Percentiles rank a stretch among this genome's conserved stretches.
These are phyloP conservation scores for Trichoderma sp. DNA, from an alignment of 2,329 filamentous ascomycete species.

Conservation along the genomic window DNA sequence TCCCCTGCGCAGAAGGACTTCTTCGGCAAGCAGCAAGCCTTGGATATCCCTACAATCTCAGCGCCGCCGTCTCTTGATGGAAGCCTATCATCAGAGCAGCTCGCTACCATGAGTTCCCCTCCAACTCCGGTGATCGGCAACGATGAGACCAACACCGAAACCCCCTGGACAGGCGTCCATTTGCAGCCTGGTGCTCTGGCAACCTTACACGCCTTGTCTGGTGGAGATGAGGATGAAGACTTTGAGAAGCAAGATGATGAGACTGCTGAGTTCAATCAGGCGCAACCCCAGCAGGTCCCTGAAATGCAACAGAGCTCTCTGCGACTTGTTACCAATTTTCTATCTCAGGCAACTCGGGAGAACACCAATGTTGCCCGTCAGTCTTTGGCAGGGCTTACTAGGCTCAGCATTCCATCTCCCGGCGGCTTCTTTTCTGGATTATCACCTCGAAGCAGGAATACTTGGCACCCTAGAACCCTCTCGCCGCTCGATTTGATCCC, in stretches of 20 bases:
- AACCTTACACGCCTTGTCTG: slow-evolving; percentile 73
- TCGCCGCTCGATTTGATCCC: slow-evolving; percentile 54
- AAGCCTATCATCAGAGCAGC: slow-evolving; percentile 83
- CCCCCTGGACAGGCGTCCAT: slow-evolving; percentile 70
- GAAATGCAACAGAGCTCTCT: slow-evolving; percentile 56
- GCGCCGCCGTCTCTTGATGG: slow-evolving; percentile 88
- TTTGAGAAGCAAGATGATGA: slow-evolving; percentile 40
- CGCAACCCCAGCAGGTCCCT: slow-evolving; percentile 23
- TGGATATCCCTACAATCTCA: slow-evolving; percentile 71
- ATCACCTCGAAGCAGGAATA: slow-evolving; percentile 71
- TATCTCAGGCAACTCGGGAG: slow-evolving; percentile 27
- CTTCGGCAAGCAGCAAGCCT: slow-evolving; percentile 62
- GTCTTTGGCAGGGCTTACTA: slow-evolving; percentile 72
- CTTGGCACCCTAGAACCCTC: slow-evolving; percentile 68
- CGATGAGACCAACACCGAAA: slow-evolving; percentile 54
- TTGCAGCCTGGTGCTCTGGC: slow-evolving; percentile 80
- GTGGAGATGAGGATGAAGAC: slow-evolving; percentile 64
- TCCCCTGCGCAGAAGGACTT: slow-evolving; percentile 74
- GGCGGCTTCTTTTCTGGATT: slow-evolving; percentile 89
- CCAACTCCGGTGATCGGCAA: slow-evolving; percentile 74
- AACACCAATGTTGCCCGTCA: slow-evolving; percentile 42
- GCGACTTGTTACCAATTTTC: slow-evolving; percentile 50
- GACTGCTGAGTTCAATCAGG: slow-evolving; percentile 48
- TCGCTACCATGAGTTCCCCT: slow-evolving; percentile 80
- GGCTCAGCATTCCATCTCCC: slow-evolving; percentile 86